These are phyloP conservation scores for Chamaecrista fasciculata DNA, from an alignment of 306 rosid genomes.

Conservation along the genomic window DNA sequence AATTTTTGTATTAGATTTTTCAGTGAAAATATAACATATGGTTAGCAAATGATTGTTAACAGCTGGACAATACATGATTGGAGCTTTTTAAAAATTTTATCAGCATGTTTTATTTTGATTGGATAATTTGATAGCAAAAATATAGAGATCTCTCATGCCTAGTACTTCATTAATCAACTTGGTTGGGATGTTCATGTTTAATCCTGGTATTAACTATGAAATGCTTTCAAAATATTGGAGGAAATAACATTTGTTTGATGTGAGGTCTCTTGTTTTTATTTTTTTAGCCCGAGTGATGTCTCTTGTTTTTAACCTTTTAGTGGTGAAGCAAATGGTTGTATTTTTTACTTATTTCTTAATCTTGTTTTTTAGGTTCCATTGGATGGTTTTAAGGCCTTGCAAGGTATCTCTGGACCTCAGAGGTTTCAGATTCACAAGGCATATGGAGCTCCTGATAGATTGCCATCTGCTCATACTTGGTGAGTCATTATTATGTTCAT, in stretches of 20 bases:
- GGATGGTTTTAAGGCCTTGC: slow-evolving; percentile 97
- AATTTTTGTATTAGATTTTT: no score
- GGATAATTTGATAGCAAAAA: no score
- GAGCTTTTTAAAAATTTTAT: no score
- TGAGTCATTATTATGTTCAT: slow-evolving; percentile 32
- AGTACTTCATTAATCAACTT: neutral
- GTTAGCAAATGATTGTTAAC: no score
- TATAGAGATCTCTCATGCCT: no score
- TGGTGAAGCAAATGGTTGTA: neutral
- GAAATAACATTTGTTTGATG: neutral
- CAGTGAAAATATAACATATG: no score
- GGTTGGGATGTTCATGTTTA: slow-evolving; percentile 9
- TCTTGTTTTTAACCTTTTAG: neutral
- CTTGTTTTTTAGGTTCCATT: slow-evolving; percentile 79
- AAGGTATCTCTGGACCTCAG: slow-evolving; percentile 98
- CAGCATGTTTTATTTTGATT: no score
- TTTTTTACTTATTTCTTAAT: neutral
- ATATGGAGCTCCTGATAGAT: slow-evolving; percentile 94
- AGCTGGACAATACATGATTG: no score
- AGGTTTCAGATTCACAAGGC: slow-evolving; percentile 99
- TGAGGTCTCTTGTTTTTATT: neutral
- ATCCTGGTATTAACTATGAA: neutral
- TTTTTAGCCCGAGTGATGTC: no score
- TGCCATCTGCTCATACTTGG: slow-evolving; percentile 99
- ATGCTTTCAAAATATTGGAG: neutral